Base-by-base conservation (phyloP, 129 eudicot species). In the Apium graveolens region DNA sequence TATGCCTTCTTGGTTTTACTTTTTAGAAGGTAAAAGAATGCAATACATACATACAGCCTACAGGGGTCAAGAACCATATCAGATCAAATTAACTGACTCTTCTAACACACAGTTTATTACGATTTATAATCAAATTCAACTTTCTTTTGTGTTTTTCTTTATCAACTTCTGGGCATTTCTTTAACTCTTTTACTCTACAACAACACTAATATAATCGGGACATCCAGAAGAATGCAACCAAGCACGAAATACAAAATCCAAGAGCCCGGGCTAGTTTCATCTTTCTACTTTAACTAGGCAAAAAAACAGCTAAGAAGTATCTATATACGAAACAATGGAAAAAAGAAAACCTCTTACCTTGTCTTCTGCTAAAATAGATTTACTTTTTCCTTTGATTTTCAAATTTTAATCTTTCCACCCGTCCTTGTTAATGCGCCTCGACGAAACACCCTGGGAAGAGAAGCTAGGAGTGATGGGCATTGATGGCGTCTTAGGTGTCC, bases 401-500 rank as follows among this genome's bases (percentile, higher is more conserved):
- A 13, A 68, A 66, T 66, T 63, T 79, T 88, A 93, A 84, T 93
- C 98, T 80, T 93, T 93, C 96, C 96, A 90, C 29, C 86, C 96
- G 34, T 92, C 97, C 83, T 93, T 93, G 75, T 73, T 90, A 45
- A 86, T 53, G 53, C 93, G 88, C 66, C 96, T 79, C 9, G 97
- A 90, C 81, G 97, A 81, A 68, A 92, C 84, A 75, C 93, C 87
- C 70, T 86, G 88, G 48, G 96, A 88, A 39, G 97, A 88, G 48
- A 90, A 84, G 63, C 90, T 90, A 32, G 98, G 96, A 77, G 96
- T 93, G 7, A 86, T 82, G 11, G 98, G 98, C 89, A 86, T 70
- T 3, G 94, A 85, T 3, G 97, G 91, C 0, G 96, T 84, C 66
- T 18, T 83, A 20, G 98, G 91, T 0, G 96, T 85, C 57, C 11